Conservation (phyloP, 192 early-diverging fungal genomes). For the Podila minutissima region DNA sequence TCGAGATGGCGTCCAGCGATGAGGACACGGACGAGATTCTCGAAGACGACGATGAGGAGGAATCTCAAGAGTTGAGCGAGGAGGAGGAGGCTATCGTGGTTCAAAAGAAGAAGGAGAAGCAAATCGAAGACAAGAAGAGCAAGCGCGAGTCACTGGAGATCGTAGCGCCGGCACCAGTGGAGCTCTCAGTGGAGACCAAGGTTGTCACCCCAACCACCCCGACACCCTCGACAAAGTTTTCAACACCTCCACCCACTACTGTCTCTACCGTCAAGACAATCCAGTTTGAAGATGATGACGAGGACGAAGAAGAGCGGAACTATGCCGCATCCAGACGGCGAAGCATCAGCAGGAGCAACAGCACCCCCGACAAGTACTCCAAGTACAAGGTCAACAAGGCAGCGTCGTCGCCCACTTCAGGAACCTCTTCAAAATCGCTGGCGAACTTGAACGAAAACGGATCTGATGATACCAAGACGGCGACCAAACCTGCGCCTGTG, state of each 20-base stretch:
- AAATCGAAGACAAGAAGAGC: not conserved
- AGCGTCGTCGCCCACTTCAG: not conserved
- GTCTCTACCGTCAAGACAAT: not conserved
- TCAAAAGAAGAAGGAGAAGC: not conserved
- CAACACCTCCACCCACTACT: not conserved
- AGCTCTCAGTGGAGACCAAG: not conserved
- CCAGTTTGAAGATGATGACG: constrained; percentile 12
- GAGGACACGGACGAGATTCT: constrained; percentile 34
- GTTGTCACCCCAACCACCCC: not conserved
- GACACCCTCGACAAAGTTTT: not conserved
- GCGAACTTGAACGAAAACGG: constrained; percentile 17
- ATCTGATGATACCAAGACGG: not conserved
- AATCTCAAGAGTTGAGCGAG: not conserved
- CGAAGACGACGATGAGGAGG: constrained; percentile 33
- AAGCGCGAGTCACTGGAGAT: not conserved
- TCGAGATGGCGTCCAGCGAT: constrained; percentile 36
- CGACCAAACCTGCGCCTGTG: not conserved
- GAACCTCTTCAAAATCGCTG: constrained; percentile 6
- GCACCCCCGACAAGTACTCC: constrained; percentile 38
- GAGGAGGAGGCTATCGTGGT: not conserved
- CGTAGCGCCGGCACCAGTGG: too few relatives aligned
- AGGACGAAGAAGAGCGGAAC: constrained; percentile 27
- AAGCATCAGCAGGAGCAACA: constrained; percentile 33
- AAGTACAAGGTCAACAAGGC: constrained; percentile 36
- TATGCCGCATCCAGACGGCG: constrained; percentile 17